Conservation (phyloP, 805 yeast species). For the Starmera pachycereana region DNA sequence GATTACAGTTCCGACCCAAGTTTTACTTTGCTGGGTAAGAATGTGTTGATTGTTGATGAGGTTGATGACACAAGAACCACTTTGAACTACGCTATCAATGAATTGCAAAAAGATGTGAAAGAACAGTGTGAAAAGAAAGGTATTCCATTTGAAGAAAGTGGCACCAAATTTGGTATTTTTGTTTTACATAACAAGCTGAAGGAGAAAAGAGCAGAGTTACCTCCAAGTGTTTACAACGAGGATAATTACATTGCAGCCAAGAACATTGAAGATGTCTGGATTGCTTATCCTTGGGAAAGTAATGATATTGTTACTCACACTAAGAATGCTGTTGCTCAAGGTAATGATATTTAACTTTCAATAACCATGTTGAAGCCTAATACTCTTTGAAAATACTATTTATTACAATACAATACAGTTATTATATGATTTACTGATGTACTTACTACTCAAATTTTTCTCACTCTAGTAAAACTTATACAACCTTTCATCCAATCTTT, state of each 20-base stretch:
- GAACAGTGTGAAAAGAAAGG: slow-evolving; percentile 47
- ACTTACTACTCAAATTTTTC: no score
- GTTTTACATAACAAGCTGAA: slow-evolving; percentile 71
- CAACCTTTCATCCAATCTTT: neutral
- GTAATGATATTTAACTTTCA: slow-evolving; percentile 45
- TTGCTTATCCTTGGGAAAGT: slow-evolving; percentile 83
- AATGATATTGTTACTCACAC: slow-evolving; percentile 68
- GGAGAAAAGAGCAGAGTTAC: slow-evolving; percentile 63
- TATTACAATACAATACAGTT: no score
- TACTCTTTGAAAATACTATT: no score
- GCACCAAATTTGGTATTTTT: slow-evolving; percentile 62
- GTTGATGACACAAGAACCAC: slow-evolving; percentile 85
- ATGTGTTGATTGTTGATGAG: slow-evolving; percentile 67
- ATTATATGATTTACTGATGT: no score
- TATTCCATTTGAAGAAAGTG: slow-evolving; percentile 27
- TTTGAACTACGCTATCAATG: slow-evolving; percentile 67
- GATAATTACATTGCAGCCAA: slow-evolving; percentile 65
- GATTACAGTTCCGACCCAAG: slow-evolving; percentile 52
- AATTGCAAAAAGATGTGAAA: slow-evolving; percentile 60
- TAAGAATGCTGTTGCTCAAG: slow-evolving; percentile 62
- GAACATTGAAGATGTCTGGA: slow-evolving; percentile 72
- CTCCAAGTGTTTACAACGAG: slow-evolving; percentile 47
- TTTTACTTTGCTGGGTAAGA: slow-evolving; percentile 54
- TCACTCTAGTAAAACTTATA: no score
- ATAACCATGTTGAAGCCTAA: no score